Evolutionary conservation across 768 basidiomycete genomes (phyloP).

Genomic region (Termitomyces sp.): DNA sequence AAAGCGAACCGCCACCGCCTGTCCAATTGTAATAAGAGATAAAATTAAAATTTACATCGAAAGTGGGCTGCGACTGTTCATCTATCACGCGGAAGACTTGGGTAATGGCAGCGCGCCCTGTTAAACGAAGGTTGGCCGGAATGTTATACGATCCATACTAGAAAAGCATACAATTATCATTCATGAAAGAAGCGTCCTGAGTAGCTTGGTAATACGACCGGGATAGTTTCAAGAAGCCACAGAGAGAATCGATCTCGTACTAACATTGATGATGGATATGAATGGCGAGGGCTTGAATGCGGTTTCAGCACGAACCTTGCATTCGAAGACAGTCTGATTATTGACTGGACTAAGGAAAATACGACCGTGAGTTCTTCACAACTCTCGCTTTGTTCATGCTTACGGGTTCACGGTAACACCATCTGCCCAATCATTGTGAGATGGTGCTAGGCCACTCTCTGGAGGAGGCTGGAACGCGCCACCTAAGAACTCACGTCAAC

Average conservation of each 20-base stretch:
- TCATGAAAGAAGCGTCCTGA: slow-evolving; percentile 69
- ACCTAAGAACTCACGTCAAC: slow-evolving; percentile 27
- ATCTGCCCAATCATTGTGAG: slow-evolving; percentile 68
- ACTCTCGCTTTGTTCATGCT: slow-evolving; percentile 22
- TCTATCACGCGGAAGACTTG: slow-evolving; percentile 76
- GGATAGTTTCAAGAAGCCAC: slow-evolving; percentile 78
- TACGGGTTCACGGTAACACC: slow-evolving; percentile 75
- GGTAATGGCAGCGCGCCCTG: slow-evolving; percentile 66
- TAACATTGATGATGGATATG: slow-evolving; percentile 20
- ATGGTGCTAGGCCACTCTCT: slow-evolving; percentile 64
- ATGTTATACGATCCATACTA: background rate
- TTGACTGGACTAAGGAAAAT: slow-evolving; percentile 53
- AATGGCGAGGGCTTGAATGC: background rate
- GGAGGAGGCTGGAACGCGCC: slow-evolving; percentile 81
- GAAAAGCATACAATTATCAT: slow-evolving; percentile 53
- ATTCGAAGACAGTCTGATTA: slow-evolving; percentile 73
- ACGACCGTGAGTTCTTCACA: background rate
- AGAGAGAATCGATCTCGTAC: slow-evolving; percentile 82
- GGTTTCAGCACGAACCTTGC: slow-evolving; percentile 52
- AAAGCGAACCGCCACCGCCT: slow-evolving; percentile 60
- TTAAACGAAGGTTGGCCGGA: slow-evolving; percentile 8
- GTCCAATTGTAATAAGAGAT: slow-evolving; percentile 85
- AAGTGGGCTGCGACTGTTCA: slow-evolving; percentile 73
- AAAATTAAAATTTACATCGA: slow-evolving; percentile 69
- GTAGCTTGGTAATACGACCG: slow-evolving; percentile 72